These are phyloP conservation scores for Botrytis paeoniae DNA, from an alignment of 2,329 filamentous ascomycete species.

Conservation along the genomic window DNA sequence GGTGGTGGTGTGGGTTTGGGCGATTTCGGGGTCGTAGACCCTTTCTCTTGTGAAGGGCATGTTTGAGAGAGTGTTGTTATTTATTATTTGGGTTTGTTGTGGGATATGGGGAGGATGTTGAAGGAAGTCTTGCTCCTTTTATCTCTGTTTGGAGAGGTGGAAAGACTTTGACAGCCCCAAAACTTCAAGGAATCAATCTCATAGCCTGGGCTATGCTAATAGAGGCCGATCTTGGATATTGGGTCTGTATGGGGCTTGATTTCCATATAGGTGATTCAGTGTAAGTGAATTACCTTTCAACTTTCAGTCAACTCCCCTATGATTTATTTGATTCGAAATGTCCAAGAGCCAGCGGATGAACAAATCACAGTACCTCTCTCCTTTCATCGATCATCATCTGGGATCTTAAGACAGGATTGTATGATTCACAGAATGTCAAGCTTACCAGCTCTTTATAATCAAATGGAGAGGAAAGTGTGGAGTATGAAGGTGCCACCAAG, in stretches of 20 bases:
- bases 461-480: not conserved
- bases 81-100: not conserved
- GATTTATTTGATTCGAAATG: not conserved
- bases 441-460: not conserved
- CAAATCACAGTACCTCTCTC: not conserved
- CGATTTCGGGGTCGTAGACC: slow-evolving; percentile 12
- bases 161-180: not conserved
- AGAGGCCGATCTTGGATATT: not conserved
- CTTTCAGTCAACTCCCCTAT: not conserved
- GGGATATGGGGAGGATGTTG: not conserved
- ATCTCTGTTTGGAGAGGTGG: not conserved
- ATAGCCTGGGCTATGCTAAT: not conserved
- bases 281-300: not conserved
- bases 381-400: not conserved
- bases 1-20: slow-evolving; percentile 11
- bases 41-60: slow-evolving; percentile 1
- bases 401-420: not conserved
- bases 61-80: not conserved
- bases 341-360: not conserved
- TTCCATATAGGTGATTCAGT: not conserved
- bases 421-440: not conserved
- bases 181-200: not conserved
- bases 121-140: not conserved
- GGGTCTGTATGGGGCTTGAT: not conserved
- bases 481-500: not conserved